Conservation (phyloP, 2,329 filamentous ascomycete genomes). For the Alternaria sp. region DNA sequence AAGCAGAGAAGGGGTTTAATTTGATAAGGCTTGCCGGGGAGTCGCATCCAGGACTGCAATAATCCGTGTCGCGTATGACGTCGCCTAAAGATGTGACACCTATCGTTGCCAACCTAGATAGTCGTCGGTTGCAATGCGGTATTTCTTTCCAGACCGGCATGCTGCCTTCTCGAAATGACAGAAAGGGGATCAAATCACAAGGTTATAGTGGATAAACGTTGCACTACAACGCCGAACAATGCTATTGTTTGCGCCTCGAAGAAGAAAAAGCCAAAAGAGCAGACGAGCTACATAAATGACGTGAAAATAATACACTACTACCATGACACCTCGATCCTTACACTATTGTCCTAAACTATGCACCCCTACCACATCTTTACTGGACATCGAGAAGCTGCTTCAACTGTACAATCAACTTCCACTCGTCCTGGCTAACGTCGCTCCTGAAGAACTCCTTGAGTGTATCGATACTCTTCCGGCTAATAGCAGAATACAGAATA, state of each 20-base stretch:
- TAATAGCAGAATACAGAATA: constrained; percentile 85
- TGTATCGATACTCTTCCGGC: constrained; percentile 87
- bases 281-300: background rate
- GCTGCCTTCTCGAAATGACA: background rate
- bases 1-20: constrained; percentile 2
- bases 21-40: background rate
- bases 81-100: background rate
- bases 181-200: background rate
- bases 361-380: constrained; percentile 2
- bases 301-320: constrained; percentile 4
- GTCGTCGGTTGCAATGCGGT: background rate
- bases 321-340: background rate
- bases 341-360: background rate
- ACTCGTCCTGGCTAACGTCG: constrained; percentile 91
- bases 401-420: constrained; percentile 92
- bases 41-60: background rate
- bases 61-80: background rate
- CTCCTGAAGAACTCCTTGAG: constrained; percentile 94
- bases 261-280: background rate
- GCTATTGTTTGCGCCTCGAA: background rate
- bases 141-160: background rate
- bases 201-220: background rate
- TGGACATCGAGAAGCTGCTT: constrained; percentile 90
- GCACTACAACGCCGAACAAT: background rate
- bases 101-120: background rate